These are phyloP conservation scores for Anastatica hierochuntica DNA, from an alignment of 345 rosid genomes.

Conservation along the genomic window DNA sequence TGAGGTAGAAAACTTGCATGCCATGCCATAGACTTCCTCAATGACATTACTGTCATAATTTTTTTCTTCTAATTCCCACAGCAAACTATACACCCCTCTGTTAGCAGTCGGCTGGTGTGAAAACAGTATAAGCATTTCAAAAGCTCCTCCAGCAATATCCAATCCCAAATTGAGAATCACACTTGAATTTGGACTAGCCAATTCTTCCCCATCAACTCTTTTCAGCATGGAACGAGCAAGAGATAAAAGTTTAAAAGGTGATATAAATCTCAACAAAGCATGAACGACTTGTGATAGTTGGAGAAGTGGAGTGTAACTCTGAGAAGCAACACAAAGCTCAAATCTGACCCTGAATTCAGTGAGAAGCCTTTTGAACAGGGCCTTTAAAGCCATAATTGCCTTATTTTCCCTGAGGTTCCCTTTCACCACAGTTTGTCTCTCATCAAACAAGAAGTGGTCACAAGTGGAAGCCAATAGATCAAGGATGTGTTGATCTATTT, in stretches of 20 bases:
- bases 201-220: slow-evolving; percentile 27
- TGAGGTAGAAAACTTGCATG: slow-evolving; percentile 45
- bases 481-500: slow-evolving; percentile 47
- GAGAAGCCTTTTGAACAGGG: slow-evolving; percentile 37
- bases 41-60: slow-evolving; percentile 37
- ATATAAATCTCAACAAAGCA: slow-evolving; percentile 41
- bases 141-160: slow-evolving; percentile 56
- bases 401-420: slow-evolving; percentile 23
- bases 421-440: slow-evolving; percentile 14
- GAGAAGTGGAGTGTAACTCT: slow-evolving; percentile 35
- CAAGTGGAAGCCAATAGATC: slow-evolving; percentile 46
- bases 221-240: slow-evolving; percentile 48
- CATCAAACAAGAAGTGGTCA: slow-evolving; percentile 36
- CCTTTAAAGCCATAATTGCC: slow-evolving; percentile 35
- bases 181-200: slow-evolving; percentile 20
- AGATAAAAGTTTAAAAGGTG: slow-evolving; percentile 67
- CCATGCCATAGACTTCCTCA: slow-evolving; percentile 50
- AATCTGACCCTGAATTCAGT: slow-evolving; percentile 34
- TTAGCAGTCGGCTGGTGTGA: slow-evolving; percentile 38
- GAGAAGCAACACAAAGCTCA: slow-evolving; percentile 39
- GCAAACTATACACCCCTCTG: slow-evolving; percentile 32
- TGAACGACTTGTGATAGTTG: slow-evolving; percentile 47
- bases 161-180: slow-evolving; percentile 40
- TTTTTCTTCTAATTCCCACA: slow-evolving; percentile 47
- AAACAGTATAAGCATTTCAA: slow-evolving; percentile 43